phyloP scores from a whole-genome alignment of 306 rosid species.

The Quercus gilva region DNA sequence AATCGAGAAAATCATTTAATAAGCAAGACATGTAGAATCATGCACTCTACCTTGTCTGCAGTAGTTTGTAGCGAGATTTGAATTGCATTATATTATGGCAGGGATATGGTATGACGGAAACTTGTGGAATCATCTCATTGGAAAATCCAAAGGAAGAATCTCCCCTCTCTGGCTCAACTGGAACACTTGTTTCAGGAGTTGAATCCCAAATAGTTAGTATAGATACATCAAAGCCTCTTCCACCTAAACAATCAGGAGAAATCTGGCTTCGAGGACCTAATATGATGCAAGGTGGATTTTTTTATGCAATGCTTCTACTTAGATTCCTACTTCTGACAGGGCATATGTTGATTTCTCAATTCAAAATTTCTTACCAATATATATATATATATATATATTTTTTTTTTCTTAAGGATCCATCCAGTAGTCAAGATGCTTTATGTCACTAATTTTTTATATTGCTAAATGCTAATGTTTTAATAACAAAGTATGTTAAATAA shows the following conservation, averaged over 20 bases:
- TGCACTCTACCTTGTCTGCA: constrained; percentile 22
- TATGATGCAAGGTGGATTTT: constrained; percentile 37
- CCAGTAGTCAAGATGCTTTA: too few species aligned
- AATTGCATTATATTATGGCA: background rate
- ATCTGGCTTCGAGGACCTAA: constrained; percentile 42
- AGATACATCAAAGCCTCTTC: constrained; percentile 29
- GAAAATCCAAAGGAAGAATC: constrained; percentile 24
- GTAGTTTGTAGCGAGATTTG: background rate
- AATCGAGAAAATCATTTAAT: too few species aligned
- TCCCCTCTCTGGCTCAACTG: constrained; percentile 33
- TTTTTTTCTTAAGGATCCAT: too few species aligned
- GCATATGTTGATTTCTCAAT: too few species aligned
- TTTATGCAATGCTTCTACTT: background rate
- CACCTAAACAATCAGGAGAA: constrained; percentile 46
- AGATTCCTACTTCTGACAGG: background rate
- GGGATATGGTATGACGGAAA: constrained; percentile 62
- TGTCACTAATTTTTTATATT: too few species aligned
- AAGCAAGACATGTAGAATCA: constrained; percentile 27
- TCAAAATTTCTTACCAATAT: too few species aligned
- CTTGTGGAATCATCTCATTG: constrained; percentile 30
- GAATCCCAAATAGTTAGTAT: constrained; percentile 33
- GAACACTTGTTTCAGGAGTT: constrained; percentile 29
- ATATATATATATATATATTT: too few species aligned
- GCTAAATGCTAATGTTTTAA: too few species aligned
- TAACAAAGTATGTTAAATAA: too few species aligned